Evolutionary conservation across 768 basidiomycete genomes (phyloP), one percentile per base, ranked within the genome.

Genomic region (Podaxis sp.): DNA sequence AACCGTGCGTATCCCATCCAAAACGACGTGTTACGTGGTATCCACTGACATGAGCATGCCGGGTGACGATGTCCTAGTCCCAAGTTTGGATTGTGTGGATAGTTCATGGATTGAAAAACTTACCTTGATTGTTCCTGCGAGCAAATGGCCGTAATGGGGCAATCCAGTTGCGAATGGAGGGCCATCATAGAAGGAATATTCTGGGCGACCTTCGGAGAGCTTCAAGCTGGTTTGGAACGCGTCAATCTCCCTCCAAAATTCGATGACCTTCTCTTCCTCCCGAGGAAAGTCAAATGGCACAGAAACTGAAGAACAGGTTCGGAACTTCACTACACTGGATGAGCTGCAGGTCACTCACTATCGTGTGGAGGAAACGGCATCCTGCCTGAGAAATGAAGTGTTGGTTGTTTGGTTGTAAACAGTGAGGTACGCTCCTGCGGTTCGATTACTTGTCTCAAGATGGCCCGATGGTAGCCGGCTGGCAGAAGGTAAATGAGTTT

Each of bases 1-100:
- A 86, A 56, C 96, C 96, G 77, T 99, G 96, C 4, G 96, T 98
- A 77, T 99, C 96, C 96, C 96, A 99, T 58, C 96, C 96, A 73
- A 99, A 99, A 57, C 96, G 87, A 63, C 96, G 88, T 61, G 89
- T 84, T 68, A 99, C 96, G 71, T 98, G 91, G 75, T 87, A 89
- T 5, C 96, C 96, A 59, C 90, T 95, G 56, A 93, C 89, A 74
- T 94, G 91, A 1, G 96, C 96, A 77, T 97, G 95, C 58, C 96
- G 87, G 48, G 96, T 99, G 60, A 99, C 94, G 70, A 99, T 96
- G 74, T 99, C 96, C 96, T 99, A 64, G 49, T 4, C 37, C 50
- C 38, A 61, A 55, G 62, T 66, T 65, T 6, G 57, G 24, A 30
- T 57, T 51, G 38, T 52, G 17, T 15, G 51, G 46, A 49, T 20